A percentile compares a stretch with the other conserved stretches of the same genome.
Conservation (phyloP, 1,284 basidiomycete species). For the Vanrija sp. region DNA sequence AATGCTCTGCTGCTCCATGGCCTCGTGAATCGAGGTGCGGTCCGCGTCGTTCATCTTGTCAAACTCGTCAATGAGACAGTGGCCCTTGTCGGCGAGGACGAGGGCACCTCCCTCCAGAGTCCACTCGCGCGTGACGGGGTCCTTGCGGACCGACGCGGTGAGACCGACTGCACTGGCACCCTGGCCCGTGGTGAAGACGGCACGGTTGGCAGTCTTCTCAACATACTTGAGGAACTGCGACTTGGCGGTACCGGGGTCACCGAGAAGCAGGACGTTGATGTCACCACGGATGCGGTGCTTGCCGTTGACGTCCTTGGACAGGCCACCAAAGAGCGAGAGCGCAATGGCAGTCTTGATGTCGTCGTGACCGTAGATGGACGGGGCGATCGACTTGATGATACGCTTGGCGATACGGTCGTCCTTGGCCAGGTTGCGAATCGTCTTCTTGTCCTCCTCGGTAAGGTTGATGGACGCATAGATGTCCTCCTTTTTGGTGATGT, state of each 20-base stretch:
- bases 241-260: constrained; percentile 97
- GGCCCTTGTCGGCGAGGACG: constrained; percentile 97
- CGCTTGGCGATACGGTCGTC: constrained; percentile 95
- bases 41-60: constrained; percentile 99
- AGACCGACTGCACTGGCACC: constrained; percentile 97
- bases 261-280: constrained; percentile 92
- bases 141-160: constrained; percentile 95
- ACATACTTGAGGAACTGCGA: constrained; percentile 99
- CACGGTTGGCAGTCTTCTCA: constrained; percentile 95
- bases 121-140: constrained; percentile 96
- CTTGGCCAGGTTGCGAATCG: constrained; percentile 77
- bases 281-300: constrained; percentile 96
- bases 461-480: constrained; percentile 91
- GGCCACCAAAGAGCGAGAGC: constrained; percentile 88
- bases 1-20: constrained; percentile 99
- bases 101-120: constrained; percentile 96
- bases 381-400: constrained; percentile 96
- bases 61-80: constrained; percentile 98
- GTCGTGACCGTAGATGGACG: constrained; percentile 97
- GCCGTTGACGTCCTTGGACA: constrained; percentile 90
- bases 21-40: constrained; percentile 97
- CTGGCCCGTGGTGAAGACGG: constrained; percentile 98
- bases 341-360: constrained; percentile 98
- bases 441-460: constrained; percentile 92
- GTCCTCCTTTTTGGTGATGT: constrained; percentile 92